A percentile compares a stretch with the other conserved stretches of the same genome.
Evolutionary conservation across 805 yeast species (phyloP).

Genomic region (Candida awuae): DNA sequence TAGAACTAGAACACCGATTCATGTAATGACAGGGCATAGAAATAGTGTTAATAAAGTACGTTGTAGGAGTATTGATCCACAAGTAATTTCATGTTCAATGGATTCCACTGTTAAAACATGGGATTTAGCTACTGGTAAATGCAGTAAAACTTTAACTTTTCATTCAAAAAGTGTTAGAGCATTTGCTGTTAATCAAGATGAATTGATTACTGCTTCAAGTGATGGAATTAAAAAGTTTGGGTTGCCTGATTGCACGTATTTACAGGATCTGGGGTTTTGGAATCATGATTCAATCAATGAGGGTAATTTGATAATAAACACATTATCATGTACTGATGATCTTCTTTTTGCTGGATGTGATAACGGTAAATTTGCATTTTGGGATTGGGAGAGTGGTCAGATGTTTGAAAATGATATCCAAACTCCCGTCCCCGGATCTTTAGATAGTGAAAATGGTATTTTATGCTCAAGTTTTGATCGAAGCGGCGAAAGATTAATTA

Average conservation of each 20-base stretch:
- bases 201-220: slow-evolving; percentile 75
- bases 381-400: slow-evolving; percentile 68
- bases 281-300: slow-evolving; percentile 26
- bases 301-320: slow-evolving; percentile 49
- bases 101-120: slow-evolving; percentile 84
- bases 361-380: slow-evolving; percentile 69
- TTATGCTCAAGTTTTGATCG: slow-evolving; percentile 66
- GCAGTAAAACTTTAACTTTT: slow-evolving; percentile 67
- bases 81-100: slow-evolving; percentile 71
- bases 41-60: slow-evolving; percentile 63
- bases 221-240: slow-evolving; percentile 81
- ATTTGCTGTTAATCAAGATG: slow-evolving; percentile 61
- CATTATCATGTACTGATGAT: slow-evolving; percentile 54
- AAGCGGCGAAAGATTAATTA: slow-evolving; percentile 71
- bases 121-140: slow-evolving; percentile 78
- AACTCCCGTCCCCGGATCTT: slow-evolving; percentile 60
- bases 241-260: slow-evolving; percentile 65
- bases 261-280: slow-evolving; percentile 44
- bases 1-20: slow-evolving; percentile 64
- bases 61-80: slow-evolving; percentile 73
- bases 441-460: slow-evolving; percentile 59
- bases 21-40: slow-evolving; percentile 76
- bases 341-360: slow-evolving; percentile 78
- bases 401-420: slow-evolving; percentile 48
- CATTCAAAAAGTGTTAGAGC: slow-evolving; percentile 79